Base-by-base conservation (phyloP, 768 basidiomycete species). In the Termitomyces sp. region DNA sequence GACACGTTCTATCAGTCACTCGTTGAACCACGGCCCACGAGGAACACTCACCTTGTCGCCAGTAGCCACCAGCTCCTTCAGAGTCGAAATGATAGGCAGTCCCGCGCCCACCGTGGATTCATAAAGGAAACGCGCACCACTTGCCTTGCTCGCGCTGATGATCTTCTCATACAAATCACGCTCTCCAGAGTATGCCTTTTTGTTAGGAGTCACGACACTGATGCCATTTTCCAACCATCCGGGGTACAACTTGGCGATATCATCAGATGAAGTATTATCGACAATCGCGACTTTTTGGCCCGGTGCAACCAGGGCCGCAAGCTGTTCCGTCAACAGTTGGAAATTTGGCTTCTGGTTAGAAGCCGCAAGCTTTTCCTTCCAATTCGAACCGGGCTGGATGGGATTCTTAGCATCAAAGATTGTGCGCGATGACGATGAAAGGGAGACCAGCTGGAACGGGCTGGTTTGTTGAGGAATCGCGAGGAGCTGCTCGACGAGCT, bases 41-140 rank as follows among this genome's bases (percentile, higher is more conserved):
- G 18, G 50, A 37, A 22, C 27, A 63, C 77, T 54, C 61, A 91
- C 91, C 78, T 92, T 89, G 70, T 99, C 97, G 2, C 96, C 97
- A 11, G 95, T 97, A 37, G 82, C 81, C 7, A 98, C 85, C 58
- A 99, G 74, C 69, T 98, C 97, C 69, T 93, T 95, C 65, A 99
- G 74, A 9, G 96, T 95, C 39, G 86, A 86, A 41, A 99, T 83
- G 65, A 98, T 85, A 15, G 97, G 97, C 63, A 99, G 70, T 18
- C 97, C 97, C 4, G 97, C 97, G 11, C 97, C 97, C 48, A 98
- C 97, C 0, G 97, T 98, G 1, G 89, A 81, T 73, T 99, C 97
- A 63, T 92, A 87, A 63, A 91, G 75, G 69, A 86, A 89, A 61
- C 83, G 79, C n/a, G 87, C 83, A 4, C 86, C 83, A 54, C 82